Conservation (phyloP, 805 yeast species). For the Starmerella vitae region DNA sequence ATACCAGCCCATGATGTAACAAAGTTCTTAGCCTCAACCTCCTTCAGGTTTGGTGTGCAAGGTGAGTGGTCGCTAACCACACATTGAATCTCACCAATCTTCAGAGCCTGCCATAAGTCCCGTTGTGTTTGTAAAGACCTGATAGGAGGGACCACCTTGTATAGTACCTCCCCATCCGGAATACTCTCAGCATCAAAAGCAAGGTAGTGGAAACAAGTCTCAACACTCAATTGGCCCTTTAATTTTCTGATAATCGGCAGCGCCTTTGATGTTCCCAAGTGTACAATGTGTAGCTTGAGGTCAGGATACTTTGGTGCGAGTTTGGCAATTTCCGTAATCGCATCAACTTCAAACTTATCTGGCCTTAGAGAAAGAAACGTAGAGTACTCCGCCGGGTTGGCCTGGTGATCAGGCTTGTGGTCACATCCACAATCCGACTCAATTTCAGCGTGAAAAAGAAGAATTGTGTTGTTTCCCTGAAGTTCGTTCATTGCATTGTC, state of each 20-base stretch:
- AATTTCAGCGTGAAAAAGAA: slow-evolving; percentile 93
- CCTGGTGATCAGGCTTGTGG: slow-evolving; percentile 5
- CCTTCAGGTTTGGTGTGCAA: slow-evolving; percentile 82
- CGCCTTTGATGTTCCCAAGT: slow-evolving; percentile 74
- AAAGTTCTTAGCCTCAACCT: slow-evolving; percentile 71
- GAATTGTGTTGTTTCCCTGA: slow-evolving; percentile 48
- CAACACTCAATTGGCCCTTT: slow-evolving; percentile 47
- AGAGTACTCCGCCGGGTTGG: slow-evolving; percentile 50
- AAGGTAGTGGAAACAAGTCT: slow-evolving; percentile 88
- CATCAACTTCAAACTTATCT: slow-evolving; percentile 73
- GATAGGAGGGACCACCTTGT: slow-evolving; percentile 93
- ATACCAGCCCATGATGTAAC: slow-evolving; percentile 96
- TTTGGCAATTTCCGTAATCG: slow-evolving; percentile 56
- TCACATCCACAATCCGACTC: slow-evolving; percentile 33
- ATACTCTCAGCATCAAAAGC: slow-evolving; percentile 66
- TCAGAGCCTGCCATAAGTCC: slow-evolving; percentile 65
- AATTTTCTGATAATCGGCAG: slow-evolving; percentile 49
- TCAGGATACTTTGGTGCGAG: slow-evolving; percentile 37
- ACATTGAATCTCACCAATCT: slow-evolving; percentile 52
- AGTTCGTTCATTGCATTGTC: slow-evolving; percentile 51
- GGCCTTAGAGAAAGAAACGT: slow-evolving; percentile 78
- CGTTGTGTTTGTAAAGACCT: slow-evolving; percentile 58
- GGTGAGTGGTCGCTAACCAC: slow-evolving; percentile 95
- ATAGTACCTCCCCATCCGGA: slow-evolving; percentile 64
- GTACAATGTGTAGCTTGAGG: slow-evolving; percentile 65